Evolutionary conservation across 2,329 filamentous ascomycete genomes (phyloP).

Genomic region (Arthrobotrys pseudoclavata): DNA sequence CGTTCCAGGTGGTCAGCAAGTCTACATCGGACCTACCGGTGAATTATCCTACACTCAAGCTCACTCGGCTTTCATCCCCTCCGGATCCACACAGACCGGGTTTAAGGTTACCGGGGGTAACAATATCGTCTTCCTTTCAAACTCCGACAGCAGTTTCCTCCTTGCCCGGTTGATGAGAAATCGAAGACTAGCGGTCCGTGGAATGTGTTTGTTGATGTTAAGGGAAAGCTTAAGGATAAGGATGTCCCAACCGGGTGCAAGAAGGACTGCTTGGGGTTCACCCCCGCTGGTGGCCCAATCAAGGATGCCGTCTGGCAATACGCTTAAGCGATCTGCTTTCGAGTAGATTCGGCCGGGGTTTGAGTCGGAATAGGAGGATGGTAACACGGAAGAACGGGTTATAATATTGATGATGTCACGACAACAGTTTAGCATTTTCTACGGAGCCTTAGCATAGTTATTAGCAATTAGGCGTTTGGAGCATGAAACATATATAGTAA

Average conservation of each 20-base stretch:
- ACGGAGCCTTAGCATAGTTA: slow-evolving; percentile 1
- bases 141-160: slow-evolving; percentile 67
- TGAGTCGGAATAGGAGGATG: not conserved
- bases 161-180: slow-evolving; percentile 65
- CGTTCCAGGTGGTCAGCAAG: slow-evolving; percentile 75
- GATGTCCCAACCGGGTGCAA: slow-evolving; percentile 46
- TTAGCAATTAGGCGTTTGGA: not conserved
- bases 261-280: slow-evolving; percentile 56
- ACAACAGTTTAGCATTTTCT: not conserved
- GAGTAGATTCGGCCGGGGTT: not conserved
- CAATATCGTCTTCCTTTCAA: slow-evolving; percentile 64
- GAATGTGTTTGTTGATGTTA: slow-evolving; percentile 67
- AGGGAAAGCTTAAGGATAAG: slow-evolving; percentile 57
- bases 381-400: not conserved
- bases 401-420: slow-evolving; percentile 10
- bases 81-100: slow-evolving; percentile 70
- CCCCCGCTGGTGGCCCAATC: slow-evolving; percentile 8
- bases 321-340: slow-evolving; percentile 2
- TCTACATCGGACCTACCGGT: slow-evolving; percentile 73
- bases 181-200: slow-evolving; percentile 62
- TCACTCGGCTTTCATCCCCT: slow-evolving; percentile 71
- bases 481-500: slow-evolving; percentile 1
- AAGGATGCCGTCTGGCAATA: slow-evolving; percentile 45
- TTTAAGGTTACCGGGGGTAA: slow-evolving; percentile 66
- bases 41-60: slow-evolving; percentile 72